Evolutionary conservation across 345 rosid genomes (phyloP).

Genomic region (Atalantia buxifolia): DNA sequence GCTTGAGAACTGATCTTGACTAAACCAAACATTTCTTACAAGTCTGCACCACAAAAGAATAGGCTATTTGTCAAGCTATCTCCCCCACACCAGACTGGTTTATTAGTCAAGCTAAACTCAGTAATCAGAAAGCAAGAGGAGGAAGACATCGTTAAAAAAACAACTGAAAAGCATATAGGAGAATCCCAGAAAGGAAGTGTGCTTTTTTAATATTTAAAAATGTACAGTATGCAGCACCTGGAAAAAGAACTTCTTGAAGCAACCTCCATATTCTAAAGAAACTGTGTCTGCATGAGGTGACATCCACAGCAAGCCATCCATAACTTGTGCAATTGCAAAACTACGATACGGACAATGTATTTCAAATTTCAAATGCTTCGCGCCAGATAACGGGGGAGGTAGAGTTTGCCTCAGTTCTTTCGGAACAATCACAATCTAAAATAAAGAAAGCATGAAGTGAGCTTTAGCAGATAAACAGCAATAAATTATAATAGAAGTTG

Average conservation of each 20-base stretch:
- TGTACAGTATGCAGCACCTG: neutral
- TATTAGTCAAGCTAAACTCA: too few relatives aligned
- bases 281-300: neutral
- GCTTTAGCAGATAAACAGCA: neutral
- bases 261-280: neutral
- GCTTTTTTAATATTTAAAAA: too few relatives aligned
- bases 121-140: too few relatives aligned
- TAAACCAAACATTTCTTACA: too few relatives aligned
- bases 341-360: rapidly evolving
- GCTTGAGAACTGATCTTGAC: too few relatives aligned
- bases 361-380: neutral
- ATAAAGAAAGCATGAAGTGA: neutral
- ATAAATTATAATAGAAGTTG: neutral
- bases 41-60: too few relatives aligned
- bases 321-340: neutral
- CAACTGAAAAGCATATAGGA: too few relatives aligned
- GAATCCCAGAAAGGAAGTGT: too few relatives aligned
- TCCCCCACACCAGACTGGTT: too few relatives aligned
- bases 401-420: neutral
- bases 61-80: too few relatives aligned
- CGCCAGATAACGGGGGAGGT: neutral
- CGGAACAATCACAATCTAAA: neutral
- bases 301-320: conserved; percentile 2
- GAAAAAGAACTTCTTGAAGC: neutral
- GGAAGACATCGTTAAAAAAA: too few relatives aligned